These are phyloP conservation scores for Harringtonia lauricola DNA, from an alignment of 2,329 filamentous ascomycete species.

Conservation along the genomic window DNA sequence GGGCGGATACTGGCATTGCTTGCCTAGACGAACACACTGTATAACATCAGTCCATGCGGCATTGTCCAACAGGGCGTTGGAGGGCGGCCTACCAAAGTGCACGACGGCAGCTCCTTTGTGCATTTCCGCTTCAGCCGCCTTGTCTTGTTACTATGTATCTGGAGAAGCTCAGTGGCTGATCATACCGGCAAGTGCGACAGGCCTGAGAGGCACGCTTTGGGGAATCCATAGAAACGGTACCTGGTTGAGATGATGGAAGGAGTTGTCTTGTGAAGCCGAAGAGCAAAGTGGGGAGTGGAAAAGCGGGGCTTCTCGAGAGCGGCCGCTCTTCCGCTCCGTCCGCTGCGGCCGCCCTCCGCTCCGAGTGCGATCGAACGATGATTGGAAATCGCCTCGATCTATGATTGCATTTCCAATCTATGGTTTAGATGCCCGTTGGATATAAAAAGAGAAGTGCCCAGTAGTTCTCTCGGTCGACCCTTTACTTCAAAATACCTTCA, in stretches of 20 bases:
- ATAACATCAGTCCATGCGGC: background rate
- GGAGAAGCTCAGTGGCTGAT: background rate
- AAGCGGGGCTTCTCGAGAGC: background rate
- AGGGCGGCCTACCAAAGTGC: constrained; percentile 12
- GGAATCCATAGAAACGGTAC: background rate
- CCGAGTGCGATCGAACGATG: no score
- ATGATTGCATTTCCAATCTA: no score
- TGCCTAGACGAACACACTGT: constrained; percentile 15
- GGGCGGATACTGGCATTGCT: constrained; percentile 13
- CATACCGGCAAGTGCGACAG: background rate
- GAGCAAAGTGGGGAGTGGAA: no score
- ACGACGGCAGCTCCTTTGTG: constrained; percentile 11
- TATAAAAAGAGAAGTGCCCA: no score
- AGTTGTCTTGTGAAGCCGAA: background rate
- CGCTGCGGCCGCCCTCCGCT: background rate
- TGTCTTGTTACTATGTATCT: no score
- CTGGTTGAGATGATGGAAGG: background rate
- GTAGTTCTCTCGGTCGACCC: no score
- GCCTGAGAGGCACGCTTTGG: background rate
- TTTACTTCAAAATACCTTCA: no score
- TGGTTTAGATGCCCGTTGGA: no score
- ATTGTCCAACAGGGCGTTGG: background rate
- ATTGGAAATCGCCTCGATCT: no score
- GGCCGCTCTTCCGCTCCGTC: background rate
- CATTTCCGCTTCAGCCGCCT: constrained; percentile 10